Percentiles rank a stretch among this genome's conserved stretches.
Conservation (phyloP, 306 rosid genomes). For the Acacia acuminata region DNA sequence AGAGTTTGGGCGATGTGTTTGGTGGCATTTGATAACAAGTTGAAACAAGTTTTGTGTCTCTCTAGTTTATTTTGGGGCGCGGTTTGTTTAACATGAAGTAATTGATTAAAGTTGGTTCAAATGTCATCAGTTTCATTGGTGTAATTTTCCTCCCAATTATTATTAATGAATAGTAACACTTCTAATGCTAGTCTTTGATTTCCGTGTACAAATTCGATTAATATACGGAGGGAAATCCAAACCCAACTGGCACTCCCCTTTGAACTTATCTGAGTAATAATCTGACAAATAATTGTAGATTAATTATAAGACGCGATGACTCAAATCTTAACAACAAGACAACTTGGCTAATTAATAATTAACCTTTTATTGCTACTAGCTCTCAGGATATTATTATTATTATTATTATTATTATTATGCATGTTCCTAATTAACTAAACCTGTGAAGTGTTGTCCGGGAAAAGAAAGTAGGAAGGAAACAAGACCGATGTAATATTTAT, state of each 20-base stretch:
- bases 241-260: constrained; percentile 70
- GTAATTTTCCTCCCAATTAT: background rate
- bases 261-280: constrained; percentile 50
- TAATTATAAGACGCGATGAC: constrained; percentile 42
- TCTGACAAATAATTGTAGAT: constrained; percentile 35
- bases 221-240: constrained; percentile 34
- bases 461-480: background rate
- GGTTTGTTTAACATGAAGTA: constrained; percentile 23
- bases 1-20: constrained; percentile 45
- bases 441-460: background rate
- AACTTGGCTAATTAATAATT: too few relatives aligned
- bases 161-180: background rate
- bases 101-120: constrained; percentile 19
- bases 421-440: constrained; percentile 1
- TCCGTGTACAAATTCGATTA: constrained; percentile 17
- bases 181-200: constrained; percentile 32
- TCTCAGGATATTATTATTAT: too few relatives aligned
- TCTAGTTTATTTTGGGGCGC: constrained; percentile 23
- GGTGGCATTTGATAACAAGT: constrained; percentile 41
- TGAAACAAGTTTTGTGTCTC: constrained; percentile 32
- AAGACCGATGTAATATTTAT: background rate
- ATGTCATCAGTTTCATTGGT: background rate
- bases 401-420: background rate
- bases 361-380: too few relatives aligned
- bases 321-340: constrained; percentile 33